Conservation (phyloP, 805 yeast genomes). For the Pichia cephalocereana region DNA sequence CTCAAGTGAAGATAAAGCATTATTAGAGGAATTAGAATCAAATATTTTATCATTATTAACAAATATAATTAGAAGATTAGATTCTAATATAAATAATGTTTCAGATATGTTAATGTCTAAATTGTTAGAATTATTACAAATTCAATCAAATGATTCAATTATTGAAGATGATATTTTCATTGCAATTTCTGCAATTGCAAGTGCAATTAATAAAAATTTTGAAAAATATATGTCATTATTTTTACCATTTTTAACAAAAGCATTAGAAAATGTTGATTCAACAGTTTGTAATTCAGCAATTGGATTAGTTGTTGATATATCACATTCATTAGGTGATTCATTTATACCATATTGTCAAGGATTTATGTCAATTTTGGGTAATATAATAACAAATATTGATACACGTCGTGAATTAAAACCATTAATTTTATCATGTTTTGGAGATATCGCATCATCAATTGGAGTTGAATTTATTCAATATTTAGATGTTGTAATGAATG, state of each 20-base stretch:
- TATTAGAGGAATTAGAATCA: conserved; percentile 82
- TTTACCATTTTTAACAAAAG: conserved; percentile 71
- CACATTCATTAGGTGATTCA: conserved; percentile 73
- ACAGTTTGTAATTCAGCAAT: conserved; percentile 85
- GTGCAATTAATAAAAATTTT: conserved; percentile 65
- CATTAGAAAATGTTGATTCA: conserved; percentile 73
- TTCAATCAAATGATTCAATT: conserved; percentile 54
- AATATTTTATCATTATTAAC: conserved; percentile 73
- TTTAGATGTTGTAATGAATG: conserved; percentile 67
- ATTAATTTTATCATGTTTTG: conserved; percentile 82
- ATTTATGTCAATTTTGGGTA: conserved; percentile 77
- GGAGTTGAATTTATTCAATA: conserved; percentile 73
- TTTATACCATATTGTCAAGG: conserved; percentile 70
- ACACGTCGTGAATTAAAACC: conserved; percentile 81
- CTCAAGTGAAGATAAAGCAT: conserved; percentile 60
- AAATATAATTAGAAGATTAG: conserved; percentile 75
- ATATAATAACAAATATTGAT: conserved; percentile 53
- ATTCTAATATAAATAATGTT: conserved; percentile 51
- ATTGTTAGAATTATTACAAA: conserved; percentile 60
- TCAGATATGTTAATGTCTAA: conserved; percentile 81
- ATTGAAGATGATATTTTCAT: conserved; percentile 88
- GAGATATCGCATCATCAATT: conserved; percentile 87
- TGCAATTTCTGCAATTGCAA: conserved; percentile 84
- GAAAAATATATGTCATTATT: conserved; percentile 71
- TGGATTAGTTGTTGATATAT: conserved; percentile 89